Evolutionary conservation across 2,329 filamentous ascomycete species (phyloP), one percentile per base, ranked within the genome.

Genomic region (Hypoxylon sp.): DNA sequence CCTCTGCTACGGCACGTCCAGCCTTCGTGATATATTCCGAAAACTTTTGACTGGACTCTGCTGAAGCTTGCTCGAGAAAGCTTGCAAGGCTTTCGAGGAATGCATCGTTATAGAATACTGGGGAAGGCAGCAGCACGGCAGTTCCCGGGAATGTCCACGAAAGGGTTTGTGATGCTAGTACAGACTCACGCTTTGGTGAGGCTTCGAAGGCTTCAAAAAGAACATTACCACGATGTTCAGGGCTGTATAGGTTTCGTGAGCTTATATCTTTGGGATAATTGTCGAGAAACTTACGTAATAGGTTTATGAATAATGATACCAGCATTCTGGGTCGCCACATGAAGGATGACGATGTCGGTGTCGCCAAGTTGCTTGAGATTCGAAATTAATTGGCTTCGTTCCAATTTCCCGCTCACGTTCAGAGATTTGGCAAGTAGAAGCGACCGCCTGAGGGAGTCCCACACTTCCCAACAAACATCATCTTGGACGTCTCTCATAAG

Each of bases 201-300:
- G 84, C 80, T 74, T 90, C 87, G 65, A 90, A 90, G 0, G 80
- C 79, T 75, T 90, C 88, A 53, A 90, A 84, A 0, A 86, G 60
- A 9, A 88, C 74, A 14, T 64, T 50, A 1, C 54, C 67, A 10
- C 22, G 47, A 0, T 66, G 37, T 13, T 71, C 52, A 2, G 66
- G 55, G 5, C 72, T 73, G 39, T 3, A 19, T 8, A 11, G 9
- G 9, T 2, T 17, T 51, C 42, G 48, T 68, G 1, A 69, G 54
- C 8, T 37, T n/a, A 10, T 11, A 6, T 13, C 22, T 3, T 17
- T 9, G 9, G 6, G 17, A 44, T 11, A 35, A 1, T 33, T 31
- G 2, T 37, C 26, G 31, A 24, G 47, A 13, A 22, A 68, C 70
- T 66, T 68, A 74, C 72, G 62, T 42, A 1, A 22, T 13, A 44